Conservation (phyloP, 2,329 filamentous ascomycete genomes). For the Bertia moriformis region DNA sequence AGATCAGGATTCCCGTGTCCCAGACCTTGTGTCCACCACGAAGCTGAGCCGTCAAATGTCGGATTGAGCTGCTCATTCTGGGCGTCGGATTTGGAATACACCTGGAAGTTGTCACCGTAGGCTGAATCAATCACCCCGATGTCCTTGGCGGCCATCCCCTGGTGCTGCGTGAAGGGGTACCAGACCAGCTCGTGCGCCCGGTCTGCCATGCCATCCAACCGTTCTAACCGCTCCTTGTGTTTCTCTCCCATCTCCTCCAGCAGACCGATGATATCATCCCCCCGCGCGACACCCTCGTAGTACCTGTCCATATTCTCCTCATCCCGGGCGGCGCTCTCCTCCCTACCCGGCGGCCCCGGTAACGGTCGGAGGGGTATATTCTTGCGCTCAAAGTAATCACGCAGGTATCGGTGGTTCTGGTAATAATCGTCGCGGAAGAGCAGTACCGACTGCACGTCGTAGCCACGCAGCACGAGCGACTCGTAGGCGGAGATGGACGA, state of each 20-base stretch:
- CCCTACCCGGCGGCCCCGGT: constrained; percentile 32
- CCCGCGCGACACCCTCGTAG: constrained; percentile 26
- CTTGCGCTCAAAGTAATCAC: constrained; percentile 36
- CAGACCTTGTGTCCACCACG: constrained; percentile 60
- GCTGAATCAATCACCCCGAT: constrained; percentile 53
- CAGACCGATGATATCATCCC: constrained; percentile 20
- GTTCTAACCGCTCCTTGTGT: constrained; percentile 29
- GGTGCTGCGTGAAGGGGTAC: constrained; percentile 58
- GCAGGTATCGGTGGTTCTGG: constrained; percentile 42
- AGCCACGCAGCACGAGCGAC: constrained; percentile 46
- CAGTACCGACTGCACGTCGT: constrained; percentile 44
- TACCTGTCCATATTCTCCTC: constrained; percentile 34
- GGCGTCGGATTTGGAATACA: constrained; percentile 7
- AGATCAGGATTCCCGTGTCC: constrained; percentile 49
- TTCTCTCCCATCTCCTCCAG: constrained; percentile 25
- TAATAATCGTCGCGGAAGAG: constrained; percentile 43
- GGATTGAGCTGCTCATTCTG: constrained; percentile 22
- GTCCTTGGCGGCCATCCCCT: constrained; percentile 31
- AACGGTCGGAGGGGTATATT: constrained; percentile 31
- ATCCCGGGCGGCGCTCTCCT: constrained; percentile 24
- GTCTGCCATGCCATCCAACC: constrained; percentile 35
- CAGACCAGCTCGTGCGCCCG: constrained; percentile 43
- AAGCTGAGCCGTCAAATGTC: constrained; percentile 53
- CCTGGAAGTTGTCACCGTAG: constrained; percentile 50
- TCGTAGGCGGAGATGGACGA: constrained; percentile 53